phyloP scores from a whole-genome alignment of 2,329 filamentous ascomycete genomes.

The Pseudogymnoascus sp. region DNA sequence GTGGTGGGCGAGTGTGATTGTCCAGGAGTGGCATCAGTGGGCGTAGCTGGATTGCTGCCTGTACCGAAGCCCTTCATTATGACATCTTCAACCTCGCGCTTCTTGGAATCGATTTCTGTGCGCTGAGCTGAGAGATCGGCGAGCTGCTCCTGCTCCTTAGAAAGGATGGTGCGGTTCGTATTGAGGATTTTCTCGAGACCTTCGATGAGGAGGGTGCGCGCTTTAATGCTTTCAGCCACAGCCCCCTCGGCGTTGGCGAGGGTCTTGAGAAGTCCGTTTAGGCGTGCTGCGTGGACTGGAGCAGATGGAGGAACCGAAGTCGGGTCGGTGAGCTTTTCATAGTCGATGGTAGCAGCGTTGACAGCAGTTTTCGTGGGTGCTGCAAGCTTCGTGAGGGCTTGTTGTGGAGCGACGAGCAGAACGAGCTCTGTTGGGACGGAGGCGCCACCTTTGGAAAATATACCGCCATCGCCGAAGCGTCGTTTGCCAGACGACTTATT shows the following conservation, averaged over 20 bases:
- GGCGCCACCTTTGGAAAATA: slow-evolving; percentile 54
- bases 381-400: slow-evolving; percentile 64
- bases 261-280: slow-evolving; percentile 83
- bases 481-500: slow-evolving; percentile 44
- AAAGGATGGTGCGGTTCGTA: slow-evolving; percentile 60
- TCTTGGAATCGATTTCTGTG: slow-evolving; percentile 67
- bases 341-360: slow-evolving; percentile 69
- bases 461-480: slow-evolving; percentile 54
- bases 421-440: slow-evolving; percentile 68
- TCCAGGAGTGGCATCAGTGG: slow-evolving; percentile 37
- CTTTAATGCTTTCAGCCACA: slow-evolving; percentile 82
- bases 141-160: slow-evolving; percentile 60
- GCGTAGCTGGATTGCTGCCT: slow-evolving; percentile 43
- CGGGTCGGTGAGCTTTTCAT: slow-evolving; percentile 72
- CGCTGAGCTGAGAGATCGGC: slow-evolving; percentile 59
- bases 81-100: slow-evolving; percentile 79
- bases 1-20: slow-evolving; percentile 33
- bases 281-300: slow-evolving; percentile 82
- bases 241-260: slow-evolving; percentile 83
- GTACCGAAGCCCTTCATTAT: slow-evolving; percentile 78
- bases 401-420: slow-evolving; percentile 65
- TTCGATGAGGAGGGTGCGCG: slow-evolving; percentile 66
- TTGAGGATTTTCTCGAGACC: slow-evolving; percentile 77
- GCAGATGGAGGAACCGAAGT: slow-evolving; percentile 62
- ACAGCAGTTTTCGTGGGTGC: slow-evolving; percentile 59